phyloP scores from a whole-genome alignment of 441 rosid species.

The Dalechampia spathulata region DNA sequence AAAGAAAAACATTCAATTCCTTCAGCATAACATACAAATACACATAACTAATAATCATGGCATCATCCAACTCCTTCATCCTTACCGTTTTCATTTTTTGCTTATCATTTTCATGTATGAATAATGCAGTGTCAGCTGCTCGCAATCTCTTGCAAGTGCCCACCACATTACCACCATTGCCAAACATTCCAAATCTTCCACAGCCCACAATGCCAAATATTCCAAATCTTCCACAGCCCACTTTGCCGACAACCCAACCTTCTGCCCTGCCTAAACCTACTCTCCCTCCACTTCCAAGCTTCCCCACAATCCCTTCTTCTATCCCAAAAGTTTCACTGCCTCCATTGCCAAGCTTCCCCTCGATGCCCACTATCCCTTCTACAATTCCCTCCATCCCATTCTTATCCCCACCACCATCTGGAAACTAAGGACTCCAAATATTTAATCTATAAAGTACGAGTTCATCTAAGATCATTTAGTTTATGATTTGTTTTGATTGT shows the following conservation, averaged over 20 bases:
- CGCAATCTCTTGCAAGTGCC: not conserved
- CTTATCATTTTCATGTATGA: not conserved
- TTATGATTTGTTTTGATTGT: too few species aligned
- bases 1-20: not conserved
- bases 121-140: not conserved
- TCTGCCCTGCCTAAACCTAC: not conserved
- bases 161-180: not conserved
- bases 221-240: too few species aligned
- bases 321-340: not conserved
- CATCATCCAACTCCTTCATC: not conserved
- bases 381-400: constrained; percentile 4
- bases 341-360: constrained; percentile 8
- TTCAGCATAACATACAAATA: not conserved
- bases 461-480: too few species aligned
- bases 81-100: not conserved
- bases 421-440: too few species aligned
- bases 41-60: not conserved
- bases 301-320: not conserved
- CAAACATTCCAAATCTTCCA: too few species aligned
- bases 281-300: too few species aligned
- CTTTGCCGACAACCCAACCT: not conserved
- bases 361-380: not conserved
- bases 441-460: too few species aligned
- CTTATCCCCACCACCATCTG: not conserved
- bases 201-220: too few species aligned